Conservation (phyloP, 257 asterid genomes). For the Solanum tacnaense region DNA sequence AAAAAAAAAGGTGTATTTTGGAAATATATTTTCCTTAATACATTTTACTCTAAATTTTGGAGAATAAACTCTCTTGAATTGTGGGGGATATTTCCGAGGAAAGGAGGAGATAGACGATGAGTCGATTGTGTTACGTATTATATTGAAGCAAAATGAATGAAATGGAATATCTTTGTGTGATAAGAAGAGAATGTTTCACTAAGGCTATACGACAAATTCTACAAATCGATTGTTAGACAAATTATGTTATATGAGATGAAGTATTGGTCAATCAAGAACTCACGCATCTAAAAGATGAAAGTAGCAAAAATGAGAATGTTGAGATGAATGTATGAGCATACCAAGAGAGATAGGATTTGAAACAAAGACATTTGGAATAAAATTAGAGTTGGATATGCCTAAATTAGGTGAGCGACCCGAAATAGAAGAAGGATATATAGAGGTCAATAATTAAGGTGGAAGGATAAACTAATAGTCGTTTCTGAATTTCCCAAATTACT, state of each 20-base stretch:
- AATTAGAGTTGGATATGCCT: neutral
- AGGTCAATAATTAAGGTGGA: neutral
- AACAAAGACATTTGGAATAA: neutral
- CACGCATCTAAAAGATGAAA: neutral
- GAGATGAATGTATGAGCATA: neutral
- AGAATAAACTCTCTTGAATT: neutral
- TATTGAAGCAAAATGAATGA: neutral
- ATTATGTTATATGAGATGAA: neutral
- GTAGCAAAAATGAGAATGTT: neutral
- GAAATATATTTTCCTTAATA: neutral
- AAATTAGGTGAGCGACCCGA: neutral
- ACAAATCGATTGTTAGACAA: accelerated
- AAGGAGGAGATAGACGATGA: neutral
- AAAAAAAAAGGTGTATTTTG: neutral
- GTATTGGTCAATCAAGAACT: neutral
- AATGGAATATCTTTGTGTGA: neutral
- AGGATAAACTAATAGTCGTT: neutral
- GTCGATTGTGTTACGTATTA: neutral
- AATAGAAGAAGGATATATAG: neutral
- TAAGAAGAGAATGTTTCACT: neutral
- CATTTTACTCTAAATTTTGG: neutral
- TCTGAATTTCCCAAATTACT: neutral
- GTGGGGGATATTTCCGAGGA: neutral
- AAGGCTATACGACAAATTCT: accelerated
- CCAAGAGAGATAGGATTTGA: neutral